These are phyloP conservation scores for Cordyceps militaris DNA, from an alignment of 2,329 filamentous ascomycete genomes.

Conservation along the genomic window DNA sequence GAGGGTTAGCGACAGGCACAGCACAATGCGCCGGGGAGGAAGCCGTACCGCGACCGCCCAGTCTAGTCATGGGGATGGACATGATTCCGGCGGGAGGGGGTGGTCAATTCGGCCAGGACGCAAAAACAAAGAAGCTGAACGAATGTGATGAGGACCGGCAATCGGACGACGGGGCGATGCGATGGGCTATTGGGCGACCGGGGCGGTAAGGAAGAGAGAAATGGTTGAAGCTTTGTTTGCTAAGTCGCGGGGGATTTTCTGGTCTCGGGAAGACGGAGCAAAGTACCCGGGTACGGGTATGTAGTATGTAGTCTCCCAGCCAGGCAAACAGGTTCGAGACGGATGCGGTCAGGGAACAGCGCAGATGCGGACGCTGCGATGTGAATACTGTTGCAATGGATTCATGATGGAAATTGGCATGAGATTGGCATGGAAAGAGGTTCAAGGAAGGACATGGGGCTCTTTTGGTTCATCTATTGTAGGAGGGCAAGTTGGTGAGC, in stretches of 20 bases:
- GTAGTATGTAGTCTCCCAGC: neutral
- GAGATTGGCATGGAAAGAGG: no score
- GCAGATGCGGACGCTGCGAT: neutral
- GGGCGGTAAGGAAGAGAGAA: neutral
- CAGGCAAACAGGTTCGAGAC: neutral
- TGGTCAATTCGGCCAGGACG: neutral
- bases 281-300: neutral
- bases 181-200: neutral
- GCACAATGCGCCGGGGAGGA: neutral
- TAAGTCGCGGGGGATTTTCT: neutral
- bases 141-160: neutral
- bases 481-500: no score
- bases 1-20: neutral
- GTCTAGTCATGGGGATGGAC: constrained; percentile 36
- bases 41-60: constrained; percentile 40
- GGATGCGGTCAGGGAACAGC: neutral
- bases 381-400: neutral
- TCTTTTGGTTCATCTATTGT: no score
- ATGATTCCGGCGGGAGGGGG: constrained; percentile 17
- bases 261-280: neutral
- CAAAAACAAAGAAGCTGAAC: no score
- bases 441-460: no score
- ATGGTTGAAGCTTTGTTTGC: neutral
- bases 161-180: neutral
- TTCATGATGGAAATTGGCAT: neutral